phyloP scores from a whole-genome alignment of 1,284 basidiomycete species.

The Chalciporus piperatoides region DNA sequence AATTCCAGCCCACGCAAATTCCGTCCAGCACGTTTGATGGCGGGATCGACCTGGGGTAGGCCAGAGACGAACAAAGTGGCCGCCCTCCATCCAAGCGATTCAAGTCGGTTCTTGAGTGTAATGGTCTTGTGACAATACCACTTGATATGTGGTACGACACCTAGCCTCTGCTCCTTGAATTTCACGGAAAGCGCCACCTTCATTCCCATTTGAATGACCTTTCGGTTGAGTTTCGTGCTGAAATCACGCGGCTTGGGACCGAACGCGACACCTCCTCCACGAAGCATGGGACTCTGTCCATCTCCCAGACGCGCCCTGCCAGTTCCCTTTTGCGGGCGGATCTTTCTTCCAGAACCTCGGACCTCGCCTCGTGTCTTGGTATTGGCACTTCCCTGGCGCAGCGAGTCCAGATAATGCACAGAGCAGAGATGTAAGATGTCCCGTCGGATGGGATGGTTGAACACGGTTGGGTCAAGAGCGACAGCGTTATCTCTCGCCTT shows the following conservation, averaged over 20 bases:
- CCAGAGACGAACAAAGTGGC: conserved; percentile 73
- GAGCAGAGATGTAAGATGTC: conserved; percentile 95
- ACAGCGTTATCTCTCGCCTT: conserved; percentile 53
- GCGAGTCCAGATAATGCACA: conserved; percentile 82
- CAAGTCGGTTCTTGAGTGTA: conserved; percentile 54
- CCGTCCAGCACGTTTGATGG: conserved; percentile 52
- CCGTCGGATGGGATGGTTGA: conserved; percentile 80
- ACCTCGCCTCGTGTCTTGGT: conserved; percentile 94
- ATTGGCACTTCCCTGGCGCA: conserved; percentile 86
- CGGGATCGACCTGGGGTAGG: conserved; percentile 49
- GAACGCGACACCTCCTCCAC: conserved; percentile 90
- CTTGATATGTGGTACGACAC: conserved; percentile 68
- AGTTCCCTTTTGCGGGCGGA: conserved; percentile 89
- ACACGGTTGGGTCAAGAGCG: conserved; percentile 79
- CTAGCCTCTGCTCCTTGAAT: conserved; percentile 69
- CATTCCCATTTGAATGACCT: conserved; percentile 92
- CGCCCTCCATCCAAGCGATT: conserved; percentile 56
- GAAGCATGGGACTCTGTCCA: conserved; percentile 82
- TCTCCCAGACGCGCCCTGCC: conserved; percentile 91
- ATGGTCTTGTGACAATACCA: conserved; percentile 72
- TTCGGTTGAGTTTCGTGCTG: conserved; percentile 84
- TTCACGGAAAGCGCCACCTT: conserved; percentile 83
- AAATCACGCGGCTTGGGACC: conserved; percentile 91
- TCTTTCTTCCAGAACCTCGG: conserved; percentile 82
- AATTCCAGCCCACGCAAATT: conserved; percentile 67